These are phyloP conservation scores for Venturia carpophila DNA, from an alignment of 2,329 filamentous ascomycete species.

Conservation along the genomic window DNA sequence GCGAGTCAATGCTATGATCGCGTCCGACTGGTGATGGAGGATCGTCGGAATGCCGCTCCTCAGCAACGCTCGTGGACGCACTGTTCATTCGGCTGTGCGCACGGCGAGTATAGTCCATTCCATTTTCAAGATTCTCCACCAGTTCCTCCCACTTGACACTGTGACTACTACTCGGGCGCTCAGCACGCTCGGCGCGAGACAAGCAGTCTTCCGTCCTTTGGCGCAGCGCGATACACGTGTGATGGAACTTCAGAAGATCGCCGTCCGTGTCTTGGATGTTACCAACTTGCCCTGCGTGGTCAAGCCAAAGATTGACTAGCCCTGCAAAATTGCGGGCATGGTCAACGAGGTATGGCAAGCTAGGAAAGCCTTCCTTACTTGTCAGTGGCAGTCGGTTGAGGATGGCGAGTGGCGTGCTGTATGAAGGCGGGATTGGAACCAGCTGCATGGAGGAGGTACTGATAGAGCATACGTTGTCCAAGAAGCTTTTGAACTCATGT, in stretches of 20 bases:
- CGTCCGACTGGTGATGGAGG: neutral
- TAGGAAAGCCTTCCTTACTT: slow-evolving; percentile 85
- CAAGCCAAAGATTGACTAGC: slow-evolving; percentile 73
- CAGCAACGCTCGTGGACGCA: slow-evolving; percentile 9
- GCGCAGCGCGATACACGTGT: slow-evolving; percentile 40
- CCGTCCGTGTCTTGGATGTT: slow-evolving; percentile 36
- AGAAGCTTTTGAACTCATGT: slow-evolving; percentile 74
- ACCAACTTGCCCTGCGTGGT: slow-evolving; percentile 37
- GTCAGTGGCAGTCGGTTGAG: slow-evolving; percentile 70
- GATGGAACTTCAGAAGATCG: slow-evolving; percentile 43
- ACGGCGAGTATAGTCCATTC: neutral
- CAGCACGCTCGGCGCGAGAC: slow-evolving; percentile 44
- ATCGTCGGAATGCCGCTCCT: neutral
- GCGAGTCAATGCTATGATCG: neutral
- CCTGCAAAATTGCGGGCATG: slow-evolving; percentile 77
- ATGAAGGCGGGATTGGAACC: slow-evolving; percentile 67
- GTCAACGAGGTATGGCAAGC: slow-evolving; percentile 86
- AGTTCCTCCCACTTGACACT: slow-evolving; percentile 47
- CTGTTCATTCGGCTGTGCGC: slow-evolving; percentile 15
- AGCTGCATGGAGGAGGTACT: slow-evolving; percentile 49
- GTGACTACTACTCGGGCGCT: slow-evolving; percentile 41
- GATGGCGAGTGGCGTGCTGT: slow-evolving; percentile 88
- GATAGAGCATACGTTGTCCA: slow-evolving; percentile 79
- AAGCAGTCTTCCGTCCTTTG: slow-evolving; percentile 44
- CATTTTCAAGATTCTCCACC: slow-evolving; percentile 16